Evolutionary conservation across 2,329 filamentous ascomycete genomes (phyloP).

Genomic region (Keithomyces neogunnii): DNA sequence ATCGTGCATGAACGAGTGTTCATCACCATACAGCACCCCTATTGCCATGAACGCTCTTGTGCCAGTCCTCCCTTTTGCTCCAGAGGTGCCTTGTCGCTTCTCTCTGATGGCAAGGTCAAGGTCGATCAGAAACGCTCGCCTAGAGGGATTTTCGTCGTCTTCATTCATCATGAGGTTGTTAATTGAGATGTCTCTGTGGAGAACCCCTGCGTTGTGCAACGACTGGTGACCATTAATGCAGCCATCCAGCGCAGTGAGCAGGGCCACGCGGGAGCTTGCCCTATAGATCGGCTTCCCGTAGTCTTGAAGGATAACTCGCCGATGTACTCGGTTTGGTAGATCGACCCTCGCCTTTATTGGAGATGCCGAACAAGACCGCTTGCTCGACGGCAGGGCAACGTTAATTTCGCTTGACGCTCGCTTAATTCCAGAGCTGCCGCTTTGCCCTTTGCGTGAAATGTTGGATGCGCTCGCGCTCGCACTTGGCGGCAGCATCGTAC

Average conservation of each 20-base stretch:
- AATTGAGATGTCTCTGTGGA: constrained; percentile 35
- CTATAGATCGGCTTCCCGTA: constrained; percentile 33
- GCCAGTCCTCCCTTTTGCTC: constrained; percentile 32
- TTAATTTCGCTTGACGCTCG: constrained; percentile 18
- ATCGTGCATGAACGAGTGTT: constrained; percentile 38
- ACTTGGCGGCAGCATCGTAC: not conserved
- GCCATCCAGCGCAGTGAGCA: constrained; percentile 27
- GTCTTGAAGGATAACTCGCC: constrained; percentile 30
- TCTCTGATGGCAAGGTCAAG: constrained; percentile 29
- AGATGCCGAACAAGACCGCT: constrained; percentile 21
- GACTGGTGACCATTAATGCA: constrained; percentile 31
- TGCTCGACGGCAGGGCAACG: constrained; percentile 16
- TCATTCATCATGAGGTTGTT: constrained; percentile 40
- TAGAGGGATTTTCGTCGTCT: constrained; percentile 28
- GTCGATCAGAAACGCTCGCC: constrained; percentile 32
- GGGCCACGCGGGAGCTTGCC: constrained; percentile 25
- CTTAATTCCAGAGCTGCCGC: constrained; percentile 15
- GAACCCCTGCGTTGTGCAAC: constrained; percentile 24
- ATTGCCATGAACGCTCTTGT: constrained; percentile 39
- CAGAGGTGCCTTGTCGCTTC: constrained; percentile 21
- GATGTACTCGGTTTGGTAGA: constrained; percentile 28
- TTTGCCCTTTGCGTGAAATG: not conserved
- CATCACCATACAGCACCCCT: constrained; percentile 29
- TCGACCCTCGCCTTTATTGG: constrained; percentile 17
- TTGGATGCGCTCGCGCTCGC: not conserved